Base-by-base conservation (phyloP, 1,139 yeast species). In the Geotrichum citri-aurantii region DNA sequence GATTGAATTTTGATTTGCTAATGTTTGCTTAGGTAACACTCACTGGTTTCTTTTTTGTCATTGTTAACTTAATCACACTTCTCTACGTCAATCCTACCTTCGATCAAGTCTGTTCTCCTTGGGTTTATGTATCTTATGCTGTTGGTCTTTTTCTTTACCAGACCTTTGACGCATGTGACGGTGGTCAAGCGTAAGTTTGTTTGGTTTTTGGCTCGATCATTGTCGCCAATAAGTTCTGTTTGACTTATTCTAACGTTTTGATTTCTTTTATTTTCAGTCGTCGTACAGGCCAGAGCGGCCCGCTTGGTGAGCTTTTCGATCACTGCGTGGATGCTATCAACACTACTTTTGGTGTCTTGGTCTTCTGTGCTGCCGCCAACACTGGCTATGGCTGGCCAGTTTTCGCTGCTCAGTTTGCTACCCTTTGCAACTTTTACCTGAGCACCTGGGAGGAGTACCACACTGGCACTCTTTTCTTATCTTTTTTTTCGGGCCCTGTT, bases 361-460 rank as follows among this genome's bases (percentile, higher is more conserved):
- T 91, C 17, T 86, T 88, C 71, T 85, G 84, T 3, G 83, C 95
- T 1, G 90, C 83, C 10, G 78, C 85, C 48, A 86, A 86, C 60
- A 76, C 87, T 72, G 95, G 96, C 0, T 85, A 82, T 67, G 82
- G 87, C 6, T 81, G 84, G 75, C 68, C 81, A 63, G 76, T 88
- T 50, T 69, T 89, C 61, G 64, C 84, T 57, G 75, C 89, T 12
- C 97, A 90, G 71, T 88, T 90, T 72, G 86, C 87, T 8, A 77
- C 92, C 7, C 79, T 90, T 55, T 80, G 68, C 65, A 92, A 92
- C 73, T 92, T 92, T 70, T 92, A 91, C 70, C 74, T 89, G 59
- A 86, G 95, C 52, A 92, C 98, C 0, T 92, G 98, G 98, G 98
- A 92, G 74, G 97, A 91, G 70, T 92, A 82, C 71, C 95, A 91